Evolutionary conservation across 2,329 filamentous ascomycete species (phyloP), one percentile per base, ranked within the genome.

Genomic region (Talaromyces pinophilus): DNA sequence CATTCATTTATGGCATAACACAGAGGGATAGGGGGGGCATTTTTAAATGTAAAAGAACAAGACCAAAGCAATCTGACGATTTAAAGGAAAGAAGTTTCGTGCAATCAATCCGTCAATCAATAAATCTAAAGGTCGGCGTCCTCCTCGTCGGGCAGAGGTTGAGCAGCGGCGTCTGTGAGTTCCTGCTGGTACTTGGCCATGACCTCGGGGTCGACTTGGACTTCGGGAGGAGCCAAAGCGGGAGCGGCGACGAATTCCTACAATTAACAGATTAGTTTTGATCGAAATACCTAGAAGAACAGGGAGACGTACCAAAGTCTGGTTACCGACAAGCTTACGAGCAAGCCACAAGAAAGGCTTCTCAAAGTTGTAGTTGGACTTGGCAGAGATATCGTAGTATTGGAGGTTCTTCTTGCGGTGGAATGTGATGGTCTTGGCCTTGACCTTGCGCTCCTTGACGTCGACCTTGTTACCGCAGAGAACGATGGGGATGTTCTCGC

Each of bases 361-460:
- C 90, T 98, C 94, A 83, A 98, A 98, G 90, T 98, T 98, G 86
- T 99, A 98, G 88, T 98, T 98, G 79, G 93, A 97, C 87, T 98
- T 99, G 83, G 95, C 95, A 50, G 93, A 97, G 81, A 98, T 98
- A 76, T 98, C 95, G 88, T 99, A 99, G 89, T 98, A 99, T 85
- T 99, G 95, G 63, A 99, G 90, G 85, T 98, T 99, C 90, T 99
- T 99, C 92, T 99, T 99, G 85, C 95, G 92, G 88, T 99, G 95
- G 92, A 99, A 99, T 73, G 95, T 99, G 84, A 99, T 99, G 80
- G 94, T 96, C 92, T 99, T 99, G 80, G 95, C 95, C 90, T 99
- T 99, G 81, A 99, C 95, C 86, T 99, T 99, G 83, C 95, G 92
- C 89, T 99, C 95, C 91, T 99, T 99, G 72, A 99, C 95, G 78